These are phyloP conservation scores for Fusarium compactum DNA, from an alignment of 2,329 filamentous ascomycete genomes.

Conservation along the genomic window DNA sequence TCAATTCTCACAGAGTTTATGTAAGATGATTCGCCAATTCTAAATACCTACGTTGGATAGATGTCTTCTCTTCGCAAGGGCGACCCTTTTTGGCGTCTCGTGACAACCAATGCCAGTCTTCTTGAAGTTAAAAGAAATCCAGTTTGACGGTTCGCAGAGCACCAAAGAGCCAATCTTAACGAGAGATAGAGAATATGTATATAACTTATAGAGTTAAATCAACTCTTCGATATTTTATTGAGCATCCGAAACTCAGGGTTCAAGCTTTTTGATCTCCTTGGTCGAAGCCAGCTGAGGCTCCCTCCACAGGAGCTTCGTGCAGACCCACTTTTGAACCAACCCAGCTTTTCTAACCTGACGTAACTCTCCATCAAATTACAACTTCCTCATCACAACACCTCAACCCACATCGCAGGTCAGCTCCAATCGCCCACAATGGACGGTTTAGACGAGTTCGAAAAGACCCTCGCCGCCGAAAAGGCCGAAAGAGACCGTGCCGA, in stretches of 20 bases:
- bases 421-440: constrained; percentile 56
- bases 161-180: accelerated
- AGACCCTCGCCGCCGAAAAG: constrained; percentile 76
- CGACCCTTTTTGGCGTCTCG: too few species aligned
- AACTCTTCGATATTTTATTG: accelerated
- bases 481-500: constrained; percentile 62
- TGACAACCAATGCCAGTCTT: too few species aligned
- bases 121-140: not conserved
- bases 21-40: too few species aligned
- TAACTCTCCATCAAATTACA: constrained; percentile 16
- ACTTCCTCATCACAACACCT: not conserved
- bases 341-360: constrained; percentile 36
- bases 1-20: not conserved
- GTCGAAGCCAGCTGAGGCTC: not conserved
- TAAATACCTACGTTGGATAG: too few species aligned
- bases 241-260: not conserved
- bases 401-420: not conserved
- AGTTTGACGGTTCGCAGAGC: not conserved
- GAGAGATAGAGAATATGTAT: too few species aligned
- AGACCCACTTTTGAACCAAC: constrained; percentile 15
- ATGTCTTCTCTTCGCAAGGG: too few species aligned
- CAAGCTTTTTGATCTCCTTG: not conserved
- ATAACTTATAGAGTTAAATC: too few species aligned
- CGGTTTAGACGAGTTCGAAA: constrained; percentile 80
- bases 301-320: not conserved